Evolutionary conservation across 1,284 basidiomycete genomes (phyloP).

Genomic region (Fereydounia khargensis): DNA sequence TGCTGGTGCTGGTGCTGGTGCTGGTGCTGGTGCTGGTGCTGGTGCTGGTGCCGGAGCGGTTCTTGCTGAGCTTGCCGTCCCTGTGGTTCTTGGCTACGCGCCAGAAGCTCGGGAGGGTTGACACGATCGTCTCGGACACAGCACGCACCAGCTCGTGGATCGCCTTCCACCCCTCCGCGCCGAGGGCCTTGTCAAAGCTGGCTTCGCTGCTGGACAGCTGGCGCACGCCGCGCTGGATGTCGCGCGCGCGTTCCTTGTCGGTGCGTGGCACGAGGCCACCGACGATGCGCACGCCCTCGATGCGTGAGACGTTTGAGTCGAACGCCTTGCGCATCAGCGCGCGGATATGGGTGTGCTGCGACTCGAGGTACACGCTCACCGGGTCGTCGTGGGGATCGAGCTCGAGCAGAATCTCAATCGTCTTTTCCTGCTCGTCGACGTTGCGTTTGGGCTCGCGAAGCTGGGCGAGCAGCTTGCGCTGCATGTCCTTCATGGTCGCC

Average conservation of each 20-base stretch:
- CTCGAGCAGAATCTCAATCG: slow-evolving; percentile 69
- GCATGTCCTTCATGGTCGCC: slow-evolving; percentile 90
- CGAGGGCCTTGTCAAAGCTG: slow-evolving; percentile 29
- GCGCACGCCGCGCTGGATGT: slow-evolving; percentile 54
- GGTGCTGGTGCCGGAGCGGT: not conserved
- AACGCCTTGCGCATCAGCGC: slow-evolving; percentile 73
- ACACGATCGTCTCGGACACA: slow-evolving; percentile 61
- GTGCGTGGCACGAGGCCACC: slow-evolving; percentile 61
- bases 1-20: not conserved
- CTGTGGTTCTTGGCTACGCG: slow-evolving; percentile 84
- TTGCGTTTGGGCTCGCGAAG: slow-evolving; percentile 74
- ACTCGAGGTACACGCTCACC: slow-evolving; percentile 90
- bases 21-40: slow-evolving; percentile 1
- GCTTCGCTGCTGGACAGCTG: slow-evolving; percentile 29
- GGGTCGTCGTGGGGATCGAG: slow-evolving; percentile 61
- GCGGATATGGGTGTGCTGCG: slow-evolving; percentile 82
- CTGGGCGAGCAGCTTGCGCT: slow-evolving; percentile 70
- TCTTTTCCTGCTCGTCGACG: slow-evolving; percentile 94
- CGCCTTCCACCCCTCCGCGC: slow-evolving; percentile 67
- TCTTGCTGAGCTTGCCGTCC: slow-evolving; percentile 61
- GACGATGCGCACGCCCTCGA: slow-evolving; percentile 10
- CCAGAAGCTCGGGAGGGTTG: slow-evolving; percentile 86
- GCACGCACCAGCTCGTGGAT: slow-evolving; percentile 66
- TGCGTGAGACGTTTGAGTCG: slow-evolving; percentile 53
- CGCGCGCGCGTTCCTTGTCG: slow-evolving; percentile 63